Evolutionary conservation across 2,329 filamentous ascomycete genomes (phyloP).

Genomic region (Hypoxylon sp.): DNA sequence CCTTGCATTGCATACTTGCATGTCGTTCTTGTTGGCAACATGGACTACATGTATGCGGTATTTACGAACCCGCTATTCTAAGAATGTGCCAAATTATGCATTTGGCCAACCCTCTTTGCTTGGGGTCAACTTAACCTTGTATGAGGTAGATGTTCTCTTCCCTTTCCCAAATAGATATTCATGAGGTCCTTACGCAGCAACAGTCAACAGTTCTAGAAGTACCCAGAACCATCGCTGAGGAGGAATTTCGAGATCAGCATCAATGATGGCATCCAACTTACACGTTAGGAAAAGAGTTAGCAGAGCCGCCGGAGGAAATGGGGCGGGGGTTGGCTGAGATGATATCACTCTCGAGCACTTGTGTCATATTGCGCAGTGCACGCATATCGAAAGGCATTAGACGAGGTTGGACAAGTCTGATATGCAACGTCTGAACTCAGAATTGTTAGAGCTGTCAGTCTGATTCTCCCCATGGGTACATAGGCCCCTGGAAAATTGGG

Average conservation of each 20-base stretch:
- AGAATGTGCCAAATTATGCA: background rate
- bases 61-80: no score
- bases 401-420: background rate
- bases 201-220: constrained; percentile 10
- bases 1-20: no score
- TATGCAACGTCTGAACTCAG: constrained; percentile 14
- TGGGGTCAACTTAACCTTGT: background rate
- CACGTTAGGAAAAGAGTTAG: constrained; percentile 23
- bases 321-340: constrained; percentile 11
- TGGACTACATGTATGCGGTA: background rate
- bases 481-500: constrained; percentile 40
- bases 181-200: background rate
- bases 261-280: constrained; percentile 21
- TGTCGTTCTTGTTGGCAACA: background rate
- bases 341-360: constrained; percentile 32
- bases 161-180: background rate
- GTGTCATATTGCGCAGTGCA: constrained; percentile 13
- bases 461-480: constrained; percentile 12
- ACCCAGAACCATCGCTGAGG: background rate
- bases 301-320: constrained; percentile 38
- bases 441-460: constrained; percentile 18
- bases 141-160: background rate
- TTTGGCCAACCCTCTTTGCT: background rate
- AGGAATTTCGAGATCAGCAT: constrained; percentile 9
- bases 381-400: background rate